Base-by-base conservation (phyloP, 2,329 filamentous ascomycete genomes). In the Bipolaris oryzae region DNA sequence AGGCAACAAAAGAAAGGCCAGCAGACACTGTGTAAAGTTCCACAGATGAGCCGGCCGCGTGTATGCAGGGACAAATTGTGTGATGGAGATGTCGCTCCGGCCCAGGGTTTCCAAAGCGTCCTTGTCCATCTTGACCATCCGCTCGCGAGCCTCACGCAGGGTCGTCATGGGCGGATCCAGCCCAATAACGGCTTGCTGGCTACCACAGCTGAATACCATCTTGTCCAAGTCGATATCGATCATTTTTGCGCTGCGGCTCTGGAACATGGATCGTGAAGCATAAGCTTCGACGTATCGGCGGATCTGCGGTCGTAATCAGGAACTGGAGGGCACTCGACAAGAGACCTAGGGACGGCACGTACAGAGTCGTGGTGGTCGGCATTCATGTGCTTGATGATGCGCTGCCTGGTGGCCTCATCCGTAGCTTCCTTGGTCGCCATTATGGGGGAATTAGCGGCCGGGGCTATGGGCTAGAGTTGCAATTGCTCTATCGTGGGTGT, bases 301-400 rank as follows among this genome's bases (percentile, higher is more conserved):
- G 47, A 96, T 70, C 80, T 82, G 39, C 7, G 42, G 35, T 63
- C 35, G 55, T 50, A 52, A 53, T 66, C 37, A 60, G 49, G 21
- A 43, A 45, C 41, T 44, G 42, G 16, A 23, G 16, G 43, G 21
- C 23, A 7, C 31, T 44, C 34, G 34, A 43, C 20, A 38, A 53
- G 28, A 48, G 43, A 20, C 23, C 37, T 57, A 43, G 15, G 18
- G 47, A 20, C 13, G 37, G 21, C 31, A 49, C 53, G 38, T 73
- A 81, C 86, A 55, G 91, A 91, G 66, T 86, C 83, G 49, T 83
- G 80, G 78, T 96, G 94, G 76, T 94, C 89, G 41, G 81, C 80
- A 79, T 97, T 96, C 91, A 97, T 95, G 80, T 97, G 93, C 33
- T 81, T 81, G 71, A 94, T 85, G 74, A 92, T 88, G 56, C 87